A percentile compares a stretch with the other conserved stretches of the same genome.
Conservation (phyloP, 768 basidiomycete genomes). For the Tricholoma matsutake region DNA sequence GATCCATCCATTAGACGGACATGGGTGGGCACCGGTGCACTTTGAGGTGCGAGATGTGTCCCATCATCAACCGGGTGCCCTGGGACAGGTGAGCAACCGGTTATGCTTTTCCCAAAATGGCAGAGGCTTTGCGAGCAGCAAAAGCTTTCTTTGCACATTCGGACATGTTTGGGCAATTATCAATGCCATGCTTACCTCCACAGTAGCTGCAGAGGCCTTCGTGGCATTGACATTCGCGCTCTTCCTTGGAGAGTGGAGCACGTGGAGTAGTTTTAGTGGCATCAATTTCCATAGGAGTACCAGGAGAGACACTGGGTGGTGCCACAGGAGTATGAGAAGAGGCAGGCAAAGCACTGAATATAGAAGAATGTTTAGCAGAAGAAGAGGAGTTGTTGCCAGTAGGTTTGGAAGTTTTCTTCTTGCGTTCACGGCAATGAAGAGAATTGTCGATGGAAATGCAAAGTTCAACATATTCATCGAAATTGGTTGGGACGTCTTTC, state of each 20-base stretch:
- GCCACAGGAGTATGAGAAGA: too few species aligned
- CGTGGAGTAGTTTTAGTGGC: too few species aligned
- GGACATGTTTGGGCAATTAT: not conserved
- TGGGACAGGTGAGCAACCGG: not conserved
- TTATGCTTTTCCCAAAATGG: not conserved
- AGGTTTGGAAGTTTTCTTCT: conserved; percentile 4
- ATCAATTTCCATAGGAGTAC: too few species aligned
- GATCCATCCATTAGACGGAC: conserved; percentile 11
- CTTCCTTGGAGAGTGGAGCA: too few species aligned
- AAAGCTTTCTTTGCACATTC: not conserved
- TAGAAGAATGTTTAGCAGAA: too few species aligned
- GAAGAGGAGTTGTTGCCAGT: not conserved
- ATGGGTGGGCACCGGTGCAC: conserved; percentile 14
- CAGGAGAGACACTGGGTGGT: too few species aligned
- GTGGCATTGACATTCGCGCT: not conserved
- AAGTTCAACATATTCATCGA: conserved; percentile 17
- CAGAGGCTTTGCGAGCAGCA: not conserved
- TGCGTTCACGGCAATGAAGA: conserved; percentile 17
- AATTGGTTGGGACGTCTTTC: conserved; percentile 12
- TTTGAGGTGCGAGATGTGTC: conserved; percentile 18
- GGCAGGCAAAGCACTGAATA: too few species aligned
- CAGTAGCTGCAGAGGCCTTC: conserved; percentile 1
- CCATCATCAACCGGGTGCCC: conserved; percentile 22
- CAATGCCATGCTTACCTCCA: conserved; percentile 8
- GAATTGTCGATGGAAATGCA: conserved; percentile 25